These are phyloP conservation scores for Pelargonium nanum DNA, from an alignment of 345 rosid genomes.

Conservation along the genomic window DNA sequence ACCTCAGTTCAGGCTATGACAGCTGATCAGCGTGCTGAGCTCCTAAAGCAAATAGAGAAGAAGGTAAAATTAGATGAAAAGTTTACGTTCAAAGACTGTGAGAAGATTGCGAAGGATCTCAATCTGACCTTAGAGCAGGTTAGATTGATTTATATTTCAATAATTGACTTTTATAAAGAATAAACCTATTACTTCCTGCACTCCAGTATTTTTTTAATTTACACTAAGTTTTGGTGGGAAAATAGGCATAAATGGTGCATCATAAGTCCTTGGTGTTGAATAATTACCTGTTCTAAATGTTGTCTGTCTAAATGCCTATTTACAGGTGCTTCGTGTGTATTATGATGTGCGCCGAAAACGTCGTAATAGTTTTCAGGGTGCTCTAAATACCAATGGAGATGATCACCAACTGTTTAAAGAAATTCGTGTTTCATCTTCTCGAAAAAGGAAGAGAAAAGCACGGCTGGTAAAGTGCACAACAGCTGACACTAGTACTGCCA, in stretches of 20 bases:
- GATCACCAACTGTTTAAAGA: conserved; percentile 19
- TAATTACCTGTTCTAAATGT: background rate
- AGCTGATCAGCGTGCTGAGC: conserved; percentile 72
- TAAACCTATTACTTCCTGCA: no score
- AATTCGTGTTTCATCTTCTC: conserved; percentile 25
- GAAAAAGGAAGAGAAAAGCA: conserved; percentile 49
- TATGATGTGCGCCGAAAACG: conserved; percentile 49
- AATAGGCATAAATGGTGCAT: background rate
- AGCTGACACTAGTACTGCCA: conserved; percentile 17
- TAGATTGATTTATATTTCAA: conserved; percentile 13
- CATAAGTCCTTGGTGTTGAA: background rate
- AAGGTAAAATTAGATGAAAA: conserved; percentile 33
- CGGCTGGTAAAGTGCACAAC: conserved; percentile 24
- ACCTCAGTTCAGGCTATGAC: conserved; percentile 67
- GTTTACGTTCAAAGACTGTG: conserved; percentile 68
- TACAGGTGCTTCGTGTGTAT: conserved; percentile 77
- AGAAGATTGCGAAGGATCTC: conserved; percentile 71
- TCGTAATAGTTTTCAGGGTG: conserved; percentile 28
- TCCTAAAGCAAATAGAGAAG: conserved; percentile 35
- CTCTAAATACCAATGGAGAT: conserved; percentile 11
- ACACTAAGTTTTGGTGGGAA: background rate
- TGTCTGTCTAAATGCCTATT: conserved; percentile 12
- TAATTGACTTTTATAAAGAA: no score
- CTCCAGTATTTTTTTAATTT: no score
- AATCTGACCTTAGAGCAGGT: conserved; percentile 88